Base-by-base conservation (phyloP, 306 rosid species). In the Urtica urens region DNA sequence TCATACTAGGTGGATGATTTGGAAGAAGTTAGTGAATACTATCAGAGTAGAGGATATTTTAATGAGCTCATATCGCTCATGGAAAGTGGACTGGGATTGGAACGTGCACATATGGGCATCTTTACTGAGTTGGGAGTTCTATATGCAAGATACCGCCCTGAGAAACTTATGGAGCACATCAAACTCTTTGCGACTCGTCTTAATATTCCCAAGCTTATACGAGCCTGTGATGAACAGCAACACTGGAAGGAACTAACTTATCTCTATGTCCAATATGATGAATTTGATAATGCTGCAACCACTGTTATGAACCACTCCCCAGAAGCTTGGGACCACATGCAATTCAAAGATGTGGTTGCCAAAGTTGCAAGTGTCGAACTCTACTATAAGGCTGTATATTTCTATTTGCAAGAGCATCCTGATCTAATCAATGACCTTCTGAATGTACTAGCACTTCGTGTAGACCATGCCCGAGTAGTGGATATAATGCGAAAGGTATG, bases 301-400 rank as follows among this genome's bases (percentile, higher is more conserved):
- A 92, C 96, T 38, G 83, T 92, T 49, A 92, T 92, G 99, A 92
- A 86, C 75, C 96, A 92, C 67, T 85, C 96, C 27, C 94, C 94
- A 11, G 99, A 85, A 68, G 99, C 99, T 58, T 92, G 94, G 96
- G 99, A 92, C 57, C 99, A 82, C 73, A 85, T 92, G 99, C 99
- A 82, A 52, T 85, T 82, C 57, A 92, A 92, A 69, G 94, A 85
- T 65, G 96, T 92, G 50, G 20, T 72, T 23, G 94, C 69, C 33
- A 92, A 92, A 80, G 96, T 85, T 67, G 96, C 94, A 20, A 92
- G 75, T 60, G 96, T 92, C 43, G 99, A 92, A 78, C 70, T 92
- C 60, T 79, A 85, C 69, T 79, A 92, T 57, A 92, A 87, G 86
- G 83, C 94, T 45, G 99, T 92, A 44, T 93, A 79, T 64, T 92